These are phyloP conservation scores for Umbilicus rupestris DNA, from an alignment of 164 flowering plant species.

Conservation along the genomic window DNA sequence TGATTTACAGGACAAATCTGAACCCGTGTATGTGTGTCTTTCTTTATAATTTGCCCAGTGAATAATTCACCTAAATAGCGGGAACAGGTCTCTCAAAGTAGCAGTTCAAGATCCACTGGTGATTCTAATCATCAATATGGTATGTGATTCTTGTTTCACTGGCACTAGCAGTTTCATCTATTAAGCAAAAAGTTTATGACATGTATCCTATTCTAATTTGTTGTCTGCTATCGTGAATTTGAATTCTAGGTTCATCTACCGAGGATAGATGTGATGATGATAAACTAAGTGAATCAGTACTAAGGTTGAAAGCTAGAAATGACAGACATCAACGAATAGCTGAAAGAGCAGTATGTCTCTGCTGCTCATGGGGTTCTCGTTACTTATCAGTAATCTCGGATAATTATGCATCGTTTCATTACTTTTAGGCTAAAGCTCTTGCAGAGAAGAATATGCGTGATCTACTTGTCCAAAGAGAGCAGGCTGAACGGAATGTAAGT, in stretches of 20 bases:
- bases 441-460: slow-evolving; percentile 90
- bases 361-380: not conserved
- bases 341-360: slow-evolving; percentile 46
- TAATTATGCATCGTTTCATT: slow-evolving; percentile 6
- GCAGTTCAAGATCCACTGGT: not conserved
- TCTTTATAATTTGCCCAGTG: not conserved
- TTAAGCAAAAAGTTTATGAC: not conserved
- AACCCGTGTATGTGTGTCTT: not conserved
- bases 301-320: slow-evolving; percentile 38
- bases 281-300: slow-evolving; percentile 30
- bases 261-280: slow-evolving; percentile 29
- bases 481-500: slow-evolving; percentile 75
- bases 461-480: slow-evolving; percentile 72
- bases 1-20: slow-evolving; percentile 28
- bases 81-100: slow-evolving; percentile 1
- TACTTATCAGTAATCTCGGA: not conserved
- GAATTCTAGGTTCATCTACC: slow-evolving; percentile 8
- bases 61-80: not conserved
- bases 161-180: not conserved
- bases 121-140: not conserved
- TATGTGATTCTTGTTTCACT: not conserved
- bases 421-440: slow-evolving; percentile 78
- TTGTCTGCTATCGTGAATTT: not conserved
- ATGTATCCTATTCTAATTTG: not conserved
- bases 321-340: slow-evolving; percentile 44